Conservation (phyloP, 2,329 filamentous ascomycete species). For the Teratosphaeria nubilosa region DNA sequence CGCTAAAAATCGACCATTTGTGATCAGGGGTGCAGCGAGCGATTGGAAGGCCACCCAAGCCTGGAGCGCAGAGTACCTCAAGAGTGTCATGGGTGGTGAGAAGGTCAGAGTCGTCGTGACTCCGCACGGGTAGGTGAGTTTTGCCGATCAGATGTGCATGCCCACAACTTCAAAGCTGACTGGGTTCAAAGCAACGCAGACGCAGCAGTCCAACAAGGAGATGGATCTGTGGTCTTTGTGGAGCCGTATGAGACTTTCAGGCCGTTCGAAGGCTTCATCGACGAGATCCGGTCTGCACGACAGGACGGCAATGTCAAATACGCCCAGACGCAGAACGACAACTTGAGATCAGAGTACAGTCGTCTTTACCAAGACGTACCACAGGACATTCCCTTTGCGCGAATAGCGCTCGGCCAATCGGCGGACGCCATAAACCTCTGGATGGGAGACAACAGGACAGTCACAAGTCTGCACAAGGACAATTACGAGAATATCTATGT, state of each 20-base stretch:
- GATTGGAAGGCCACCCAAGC: slow-evolving; percentile 52
- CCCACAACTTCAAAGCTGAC: neutral
- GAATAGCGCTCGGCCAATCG: slow-evolving; percentile 53
- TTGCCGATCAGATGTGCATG: neutral
- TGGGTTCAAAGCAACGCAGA: slow-evolving; percentile 45
- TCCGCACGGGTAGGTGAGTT: slow-evolving; percentile 49
- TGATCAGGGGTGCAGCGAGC: slow-evolving; percentile 53
- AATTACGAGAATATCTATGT: slow-evolving; percentile 82
- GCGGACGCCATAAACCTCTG: slow-evolving; percentile 76
- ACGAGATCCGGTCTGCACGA: slow-evolving; percentile 40
- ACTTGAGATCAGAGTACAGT: slow-evolving; percentile 62
- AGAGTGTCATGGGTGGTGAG: slow-evolving; percentile 43
- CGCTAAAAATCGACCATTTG: slow-evolving; percentile 62
- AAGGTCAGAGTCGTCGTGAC: slow-evolving; percentile 68
- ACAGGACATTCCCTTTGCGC: slow-evolving; percentile 57
- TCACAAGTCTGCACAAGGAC: slow-evolving; percentile 68
- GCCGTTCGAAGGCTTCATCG: slow-evolving; percentile 52
- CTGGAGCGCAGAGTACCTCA: slow-evolving; percentile 56
- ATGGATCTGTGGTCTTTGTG: slow-evolving; percentile 45
- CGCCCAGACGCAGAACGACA: slow-evolving; percentile 76
- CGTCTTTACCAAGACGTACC: slow-evolving; percentile 54
- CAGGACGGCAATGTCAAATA: slow-evolving; percentile 46
- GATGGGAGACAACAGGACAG: slow-evolving; percentile 63
- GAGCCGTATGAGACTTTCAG: slow-evolving; percentile 62
- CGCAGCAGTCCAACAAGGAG: slow-evolving; percentile 53